Base-by-base conservation (phyloP, 129 eudicot species). In the Centella asiatica region DNA sequence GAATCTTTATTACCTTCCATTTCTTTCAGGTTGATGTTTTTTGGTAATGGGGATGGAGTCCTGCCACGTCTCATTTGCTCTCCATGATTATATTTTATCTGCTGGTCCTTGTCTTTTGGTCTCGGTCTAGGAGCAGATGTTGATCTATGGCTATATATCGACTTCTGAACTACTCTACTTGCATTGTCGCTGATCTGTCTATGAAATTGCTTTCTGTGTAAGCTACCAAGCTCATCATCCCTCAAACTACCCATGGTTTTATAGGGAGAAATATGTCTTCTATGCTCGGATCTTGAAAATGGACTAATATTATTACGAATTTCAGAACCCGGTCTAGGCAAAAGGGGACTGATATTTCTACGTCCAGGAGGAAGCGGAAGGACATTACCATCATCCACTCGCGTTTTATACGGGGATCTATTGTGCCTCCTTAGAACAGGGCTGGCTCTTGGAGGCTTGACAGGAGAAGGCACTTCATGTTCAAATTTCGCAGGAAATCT, bases 41-140 rank as follows among this genome's bases (percentile, higher is more conserved):
- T 67, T 10, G 67, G 72, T 36, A 62, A 59, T 11, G 78, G 80
- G 31, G 67, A 40, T 27, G 75, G 71, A 40, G 73, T 68, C 20
- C 74, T 71, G 8, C 77, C 77, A 10, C 34, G 75, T 57, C 70
- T 76, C n/a, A 46, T 70, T 57, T 72, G 75, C 60, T 77, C 68
- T 50, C 58, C 17, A 34, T 73, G 69, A 37, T 65, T 75, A 19
- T 66, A 24, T 20, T 70, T 66, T 6, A 44, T 61, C n/a, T 24
- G 72, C 19, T 67, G 72, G 18, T 71, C 76, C 20, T 58, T 72
- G 48, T 77, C 87, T 77, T 75, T 79, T 18, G 70, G 32, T 70
- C 77, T 71, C 13, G 73, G 63, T 60, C 84, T 73, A 22, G 95
- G 85, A 70, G 92, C 95, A 22, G 95, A 80, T 10, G 56, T 51